Percentiles rank a stretch among this genome's conserved stretches.
Evolutionary conservation across 352 stramenopile species (phyloP).

Genomic region (Lagenidium sp.): DNA sequence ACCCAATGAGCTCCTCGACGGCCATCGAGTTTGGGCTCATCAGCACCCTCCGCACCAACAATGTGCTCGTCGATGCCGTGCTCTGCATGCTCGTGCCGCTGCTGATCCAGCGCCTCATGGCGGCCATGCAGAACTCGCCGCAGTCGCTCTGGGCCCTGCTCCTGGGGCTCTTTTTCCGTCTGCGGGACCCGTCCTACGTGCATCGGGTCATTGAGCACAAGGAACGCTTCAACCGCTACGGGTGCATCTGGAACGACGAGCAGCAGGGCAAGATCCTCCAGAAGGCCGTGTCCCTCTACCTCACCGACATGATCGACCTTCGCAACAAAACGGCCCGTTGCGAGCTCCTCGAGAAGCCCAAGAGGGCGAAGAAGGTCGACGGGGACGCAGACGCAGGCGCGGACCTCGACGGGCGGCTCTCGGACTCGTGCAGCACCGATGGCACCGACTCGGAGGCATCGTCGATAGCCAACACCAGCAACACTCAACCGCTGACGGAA

Average conservation of each 20-base stretch:
- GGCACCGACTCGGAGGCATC: conserved; percentile 12
- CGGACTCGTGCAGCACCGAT: conserved; percentile 11
- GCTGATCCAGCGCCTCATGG: conserved; percentile 43
- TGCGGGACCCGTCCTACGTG: conserved; percentile 7
- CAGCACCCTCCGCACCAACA: conserved; percentile 40
- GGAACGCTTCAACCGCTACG: conserved; percentile 19
- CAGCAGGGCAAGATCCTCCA: conserved; percentile 31
- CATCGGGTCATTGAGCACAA: conserved; percentile 15
- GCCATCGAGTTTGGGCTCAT: conserved; percentile 39
- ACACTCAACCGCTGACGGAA: conserved; percentile 13
- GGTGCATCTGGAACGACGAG: conserved; percentile 23
- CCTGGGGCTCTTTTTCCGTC: background rate
- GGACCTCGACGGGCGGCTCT: conserved; percentile 6
- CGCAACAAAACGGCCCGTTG: conserved; percentile 28
- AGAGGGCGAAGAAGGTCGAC: conserved; percentile 2
- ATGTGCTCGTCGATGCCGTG: conserved; percentile 40
- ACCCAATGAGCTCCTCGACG: conserved; percentile 15
- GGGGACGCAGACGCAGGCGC: background rate
- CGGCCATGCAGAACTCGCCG: conserved; percentile 6
- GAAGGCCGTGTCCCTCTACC: conserved; percentile 34
- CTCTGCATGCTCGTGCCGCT: conserved; percentile 48
- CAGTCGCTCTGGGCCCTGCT: conserved; percentile 5
- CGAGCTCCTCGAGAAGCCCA: conserved; percentile 20
- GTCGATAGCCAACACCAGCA: no score
- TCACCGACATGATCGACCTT: conserved; percentile 25